These are phyloP conservation scores for Clonostachys rhizophaga DNA, from an alignment of 2,329 filamentous ascomycete genomes.

Conservation along the genomic window DNA sequence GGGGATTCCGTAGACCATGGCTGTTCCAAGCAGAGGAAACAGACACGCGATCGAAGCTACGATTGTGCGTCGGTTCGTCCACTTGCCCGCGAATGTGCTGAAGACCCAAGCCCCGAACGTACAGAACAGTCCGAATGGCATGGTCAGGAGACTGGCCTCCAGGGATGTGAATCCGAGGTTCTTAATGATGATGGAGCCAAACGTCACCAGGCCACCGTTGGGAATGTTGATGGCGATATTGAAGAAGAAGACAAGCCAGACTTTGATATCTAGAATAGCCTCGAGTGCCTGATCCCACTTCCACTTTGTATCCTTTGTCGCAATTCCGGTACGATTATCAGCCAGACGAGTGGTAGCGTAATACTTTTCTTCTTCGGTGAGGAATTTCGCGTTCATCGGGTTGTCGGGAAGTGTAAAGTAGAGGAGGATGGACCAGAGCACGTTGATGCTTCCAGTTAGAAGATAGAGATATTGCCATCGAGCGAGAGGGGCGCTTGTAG, in stretches of 20 bases:
- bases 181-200: slow-evolving; percentile 66
- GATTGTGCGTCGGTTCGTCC: not conserved
- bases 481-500: slow-evolving; percentile 11
- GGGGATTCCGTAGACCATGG: not conserved
- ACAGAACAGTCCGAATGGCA: slow-evolving; percentile 65
- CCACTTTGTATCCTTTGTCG: slow-evolving; percentile 32
- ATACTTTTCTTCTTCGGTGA: slow-evolving; percentile 5
- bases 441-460: slow-evolving; percentile 10
- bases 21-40: not conserved
- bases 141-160: slow-evolving; percentile 67
- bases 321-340: slow-evolving; percentile 43
- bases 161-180: slow-evolving; percentile 64
- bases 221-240: slow-evolving; percentile 41
- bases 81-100: not conserved
- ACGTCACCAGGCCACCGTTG: slow-evolving; percentile 66
- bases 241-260: slow-evolving; percentile 54
- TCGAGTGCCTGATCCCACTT: slow-evolving; percentile 56
- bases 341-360: slow-evolving; percentile 57
- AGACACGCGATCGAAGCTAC: not conserved
- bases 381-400: slow-evolving; percentile 6
- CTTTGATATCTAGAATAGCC: slow-evolving; percentile 52
- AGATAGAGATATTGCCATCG: slow-evolving; percentile 14
- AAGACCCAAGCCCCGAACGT: slow-evolving; percentile 35
- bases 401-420: slow-evolving; percentile 6
- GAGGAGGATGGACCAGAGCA: slow-evolving; percentile 7